Evolutionary conservation across 75 land plant species (phyloP).

Genomic region (Isoetes taiwanensis): DNA sequence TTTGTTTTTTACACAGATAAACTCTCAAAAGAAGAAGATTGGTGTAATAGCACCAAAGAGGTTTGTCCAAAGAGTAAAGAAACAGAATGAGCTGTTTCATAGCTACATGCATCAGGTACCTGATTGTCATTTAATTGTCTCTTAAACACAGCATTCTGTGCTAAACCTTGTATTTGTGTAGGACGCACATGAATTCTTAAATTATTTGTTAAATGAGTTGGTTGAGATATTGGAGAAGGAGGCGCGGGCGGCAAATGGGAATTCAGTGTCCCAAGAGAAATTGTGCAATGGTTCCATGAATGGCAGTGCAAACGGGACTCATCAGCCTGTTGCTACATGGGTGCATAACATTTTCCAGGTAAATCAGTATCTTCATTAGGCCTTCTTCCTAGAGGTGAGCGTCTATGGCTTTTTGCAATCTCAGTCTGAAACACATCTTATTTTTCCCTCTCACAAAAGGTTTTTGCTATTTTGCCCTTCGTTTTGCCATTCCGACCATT

Average conservation of each 20-base stretch:
- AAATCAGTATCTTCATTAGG: too few species aligned
- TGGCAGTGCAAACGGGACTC: constrained; percentile 48
- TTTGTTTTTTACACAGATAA: constrained; percentile 45
- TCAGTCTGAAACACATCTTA: too few species aligned
- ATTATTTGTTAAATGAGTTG: constrained; percentile 85
- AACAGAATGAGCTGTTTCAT: constrained; percentile 88
- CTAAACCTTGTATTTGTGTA: constrained; percentile 27
- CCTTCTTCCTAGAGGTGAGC: too few species aligned
- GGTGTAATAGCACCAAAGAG: constrained; percentile 94
- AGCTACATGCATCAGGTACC: constrained; percentile 97
- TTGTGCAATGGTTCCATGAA: constrained; percentile 47
- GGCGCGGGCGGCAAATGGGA: constrained; percentile 33
- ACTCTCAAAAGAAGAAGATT: constrained; percentile 96
- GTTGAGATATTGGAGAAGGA: constrained; percentile 94
- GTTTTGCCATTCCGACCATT: too few species aligned
- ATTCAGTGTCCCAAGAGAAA: constrained; percentile 26
- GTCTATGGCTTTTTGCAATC: too few species aligned
- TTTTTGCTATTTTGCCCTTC: too few species aligned
- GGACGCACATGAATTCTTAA: constrained; percentile 99
- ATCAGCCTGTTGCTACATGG: constrained; percentile 67
- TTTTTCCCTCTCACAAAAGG: too few species aligned
- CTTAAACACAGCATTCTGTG: background rate
- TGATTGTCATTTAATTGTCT: background rate
- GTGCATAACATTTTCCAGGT: constrained; percentile 97
- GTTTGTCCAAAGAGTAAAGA: constrained; percentile 89